Evolutionary conservation across 495 filamentous ascomycete species (phyloP).

Genomic region (Trichoderma virens): DNA sequence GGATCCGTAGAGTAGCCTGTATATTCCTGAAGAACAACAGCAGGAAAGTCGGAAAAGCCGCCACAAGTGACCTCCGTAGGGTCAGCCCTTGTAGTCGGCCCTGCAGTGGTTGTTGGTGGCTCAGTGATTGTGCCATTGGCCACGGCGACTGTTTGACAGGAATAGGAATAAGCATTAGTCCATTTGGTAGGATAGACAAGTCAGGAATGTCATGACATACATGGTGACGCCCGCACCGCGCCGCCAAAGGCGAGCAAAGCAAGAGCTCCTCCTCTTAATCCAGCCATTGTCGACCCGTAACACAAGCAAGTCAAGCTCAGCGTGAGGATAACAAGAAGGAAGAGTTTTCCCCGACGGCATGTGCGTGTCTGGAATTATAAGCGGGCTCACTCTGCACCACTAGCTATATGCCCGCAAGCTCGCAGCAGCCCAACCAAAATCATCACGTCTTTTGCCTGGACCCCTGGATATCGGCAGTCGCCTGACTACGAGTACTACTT

Average conservation of each 20-base stretch:
- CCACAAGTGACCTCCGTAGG: neutral
- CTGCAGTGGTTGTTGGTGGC: neutral
- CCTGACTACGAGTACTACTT: neutral
- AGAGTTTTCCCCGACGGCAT: neutral
- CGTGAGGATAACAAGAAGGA: neutral
- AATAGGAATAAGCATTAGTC: neutral
- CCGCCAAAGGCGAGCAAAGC: neutral
- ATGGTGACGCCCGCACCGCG: neutral
- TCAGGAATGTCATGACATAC: neutral
- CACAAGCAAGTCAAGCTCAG: neutral
- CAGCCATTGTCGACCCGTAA: neutral
- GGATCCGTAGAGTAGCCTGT: neutral
- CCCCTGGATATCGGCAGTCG: neutral
- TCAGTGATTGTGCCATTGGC: neutral
- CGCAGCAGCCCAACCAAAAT: neutral
- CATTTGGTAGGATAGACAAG: neutral
- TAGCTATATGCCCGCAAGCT: neutral
- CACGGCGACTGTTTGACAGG: neutral
- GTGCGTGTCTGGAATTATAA: neutral
- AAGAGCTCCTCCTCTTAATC: neutral
- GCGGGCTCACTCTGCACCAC: neutral
- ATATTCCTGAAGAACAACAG: neutral
- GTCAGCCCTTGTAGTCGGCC: neutral
- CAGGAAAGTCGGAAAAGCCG: neutral
- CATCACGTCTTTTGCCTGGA: neutral